Evolutionary conservation across 495 filamentous ascomycete species (phyloP).

Genomic region (Hyaloscypha bicolor): DNA sequence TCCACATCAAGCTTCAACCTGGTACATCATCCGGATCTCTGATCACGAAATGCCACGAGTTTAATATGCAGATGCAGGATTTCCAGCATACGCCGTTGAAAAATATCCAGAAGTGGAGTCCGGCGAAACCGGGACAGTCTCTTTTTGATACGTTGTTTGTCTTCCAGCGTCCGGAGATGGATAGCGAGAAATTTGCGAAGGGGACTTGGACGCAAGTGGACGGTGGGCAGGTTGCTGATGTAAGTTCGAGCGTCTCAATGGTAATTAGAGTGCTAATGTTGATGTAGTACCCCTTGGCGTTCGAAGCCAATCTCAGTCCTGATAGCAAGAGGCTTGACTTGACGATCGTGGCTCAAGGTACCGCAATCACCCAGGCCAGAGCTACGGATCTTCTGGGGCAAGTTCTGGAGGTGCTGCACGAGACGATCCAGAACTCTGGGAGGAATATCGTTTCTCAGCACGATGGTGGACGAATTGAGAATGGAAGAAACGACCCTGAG

Average conservation of each 20-base stretch:
- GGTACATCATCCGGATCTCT: conserved; percentile 53
- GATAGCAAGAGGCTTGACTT: conserved; percentile 46
- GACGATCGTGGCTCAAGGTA: conserved; percentile 55
- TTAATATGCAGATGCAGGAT: conserved; percentile 58
- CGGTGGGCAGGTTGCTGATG: conserved; percentile 51
- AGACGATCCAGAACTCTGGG: neutral
- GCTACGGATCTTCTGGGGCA: conserved; percentile 43
- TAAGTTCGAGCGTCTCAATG: conserved; percentile 31
- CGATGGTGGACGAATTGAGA: neutral
- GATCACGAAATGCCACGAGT: conserved; percentile 58
- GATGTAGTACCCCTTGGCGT: conserved; percentile 64
- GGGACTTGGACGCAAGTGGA: conserved; percentile 59
- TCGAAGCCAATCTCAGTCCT: conserved; percentile 63
- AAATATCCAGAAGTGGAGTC: conserved; percentile 71
- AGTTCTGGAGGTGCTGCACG: conserved; percentile 33
- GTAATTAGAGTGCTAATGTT: neutral
- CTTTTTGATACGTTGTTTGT: conserved; percentile 88
- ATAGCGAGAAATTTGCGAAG: conserved; percentile 25
- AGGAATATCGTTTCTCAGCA: neutral
- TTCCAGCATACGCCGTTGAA: conserved; percentile 74
- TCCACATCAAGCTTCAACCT: conserved; percentile 49
- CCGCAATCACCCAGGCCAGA: conserved; percentile 35
- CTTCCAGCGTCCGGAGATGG: conserved; percentile 63
- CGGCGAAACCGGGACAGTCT: conserved; percentile 50
- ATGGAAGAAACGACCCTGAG: neutral